phyloP scores from a whole-genome alignment of 495 filamentous ascomycete species.

The Alectoria sarmentosa region DNA sequence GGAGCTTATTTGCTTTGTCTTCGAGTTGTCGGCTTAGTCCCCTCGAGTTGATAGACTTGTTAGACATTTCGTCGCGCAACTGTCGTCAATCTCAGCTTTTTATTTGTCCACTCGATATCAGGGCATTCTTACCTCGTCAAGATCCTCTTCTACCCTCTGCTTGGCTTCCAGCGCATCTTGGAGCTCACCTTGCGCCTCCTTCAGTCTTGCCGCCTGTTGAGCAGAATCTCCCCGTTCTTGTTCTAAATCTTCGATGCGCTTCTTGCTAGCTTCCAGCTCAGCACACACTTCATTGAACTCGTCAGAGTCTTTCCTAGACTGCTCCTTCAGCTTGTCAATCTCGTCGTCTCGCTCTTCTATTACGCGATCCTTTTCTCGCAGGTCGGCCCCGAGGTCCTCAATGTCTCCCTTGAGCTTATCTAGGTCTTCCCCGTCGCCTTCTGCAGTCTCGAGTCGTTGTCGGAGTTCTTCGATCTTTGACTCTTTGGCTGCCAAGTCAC shows the following conservation, averaged over 20 bases:
- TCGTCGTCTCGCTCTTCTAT: slow-evolving; percentile 62
- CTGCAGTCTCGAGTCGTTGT: slow-evolving; percentile 38
- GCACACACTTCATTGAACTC: slow-evolving; percentile 45
- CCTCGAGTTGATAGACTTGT: slow-evolving; percentile 71
- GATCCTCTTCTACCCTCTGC: slow-evolving; percentile 40
- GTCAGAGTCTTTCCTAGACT: slow-evolving; percentile 45
- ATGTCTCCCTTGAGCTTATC: slow-evolving; percentile 62
- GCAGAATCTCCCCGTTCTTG: slow-evolving; percentile 39
- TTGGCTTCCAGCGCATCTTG: slow-evolving; percentile 59
- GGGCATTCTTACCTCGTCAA: slow-evolving; percentile 30
- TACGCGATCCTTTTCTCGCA: slow-evolving; percentile 57
- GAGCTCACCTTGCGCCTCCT: slow-evolving; percentile 53
- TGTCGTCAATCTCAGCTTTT: slow-evolving; percentile 29
- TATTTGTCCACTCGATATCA: not conserved
- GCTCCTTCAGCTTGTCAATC: slow-evolving; percentile 51
- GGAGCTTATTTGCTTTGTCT: slow-evolving; percentile 57
- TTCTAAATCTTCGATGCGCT: slow-evolving; percentile 54
- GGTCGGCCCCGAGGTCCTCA: slow-evolving; percentile 56
- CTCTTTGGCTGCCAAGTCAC: slow-evolving; percentile 51
- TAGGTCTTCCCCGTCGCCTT: slow-evolving; percentile 45
- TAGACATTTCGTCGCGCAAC: slow-evolving; percentile 68
- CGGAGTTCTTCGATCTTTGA: slow-evolving; percentile 42
- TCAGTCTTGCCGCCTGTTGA: slow-evolving; percentile 43
- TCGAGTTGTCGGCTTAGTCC: slow-evolving; percentile 71
- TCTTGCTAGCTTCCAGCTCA: slow-evolving; percentile 48